Evolutionary conservation across 2,329 filamentous ascomycete genomes (phyloP).

Genomic region (Paecilomyces dactylethromorphus): DNA sequence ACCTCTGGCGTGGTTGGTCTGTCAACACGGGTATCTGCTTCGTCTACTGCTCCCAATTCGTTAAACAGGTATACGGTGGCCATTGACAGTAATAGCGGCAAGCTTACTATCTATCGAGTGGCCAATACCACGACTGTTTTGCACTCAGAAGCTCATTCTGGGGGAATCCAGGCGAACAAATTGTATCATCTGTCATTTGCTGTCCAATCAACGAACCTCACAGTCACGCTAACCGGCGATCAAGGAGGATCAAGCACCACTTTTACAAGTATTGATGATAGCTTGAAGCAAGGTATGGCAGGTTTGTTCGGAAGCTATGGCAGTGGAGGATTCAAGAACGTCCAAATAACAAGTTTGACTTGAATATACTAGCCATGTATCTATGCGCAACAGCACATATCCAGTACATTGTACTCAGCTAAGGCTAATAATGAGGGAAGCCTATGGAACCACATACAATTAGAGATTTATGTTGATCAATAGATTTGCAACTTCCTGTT

Average conservation of each 20-base stretch:
- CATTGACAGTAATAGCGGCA: not conserved
- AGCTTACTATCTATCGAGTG: slow-evolving; percentile 1
- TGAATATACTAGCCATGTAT: not conserved
- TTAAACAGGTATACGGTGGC: slow-evolving; percentile 1
- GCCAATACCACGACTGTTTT: not conserved
- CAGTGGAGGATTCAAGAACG: slow-evolving; percentile 4
- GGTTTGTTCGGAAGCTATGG: slow-evolving; percentile 5
- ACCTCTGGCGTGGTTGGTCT: slow-evolving; percentile 1
- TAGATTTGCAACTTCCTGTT: too few relatives aligned
- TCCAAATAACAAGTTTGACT: not conserved
- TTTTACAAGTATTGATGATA: not conserved
- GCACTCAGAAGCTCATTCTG: not conserved
- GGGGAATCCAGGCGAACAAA: not conserved
- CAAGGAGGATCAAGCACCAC: not conserved
- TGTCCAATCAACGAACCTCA: not conserved
- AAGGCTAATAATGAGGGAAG: too few relatives aligned
- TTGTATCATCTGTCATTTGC: not conserved
- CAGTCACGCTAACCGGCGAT: not conserved
- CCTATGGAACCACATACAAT: too few relatives aligned
- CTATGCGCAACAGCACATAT: not conserved
- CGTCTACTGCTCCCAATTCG: not conserved
- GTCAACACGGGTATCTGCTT: not conserved
- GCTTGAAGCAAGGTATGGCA: not conserved
- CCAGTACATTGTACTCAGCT: too few relatives aligned
- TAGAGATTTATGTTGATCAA: too few relatives aligned